Percentiles rank a stretch among this genome's conserved stretches.
phyloP scores from a whole-genome alignment of 2,329 filamentous ascomycete species.

The Diaporthe citri region DNA sequence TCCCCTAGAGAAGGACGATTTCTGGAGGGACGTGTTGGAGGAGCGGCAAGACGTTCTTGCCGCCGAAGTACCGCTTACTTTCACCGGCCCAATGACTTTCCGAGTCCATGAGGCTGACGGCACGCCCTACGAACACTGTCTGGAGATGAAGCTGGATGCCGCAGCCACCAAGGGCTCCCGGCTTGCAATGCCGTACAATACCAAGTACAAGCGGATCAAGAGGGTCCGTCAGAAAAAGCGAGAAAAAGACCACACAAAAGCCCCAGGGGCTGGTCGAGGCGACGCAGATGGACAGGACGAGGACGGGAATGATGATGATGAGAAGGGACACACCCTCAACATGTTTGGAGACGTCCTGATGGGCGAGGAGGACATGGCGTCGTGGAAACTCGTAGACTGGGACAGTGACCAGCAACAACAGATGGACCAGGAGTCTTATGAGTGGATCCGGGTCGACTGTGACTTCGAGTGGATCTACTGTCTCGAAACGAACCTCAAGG shows the following conservation, averaged over 20 bases:
- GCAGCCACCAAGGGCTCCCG: constrained; percentile 74
- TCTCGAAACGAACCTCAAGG: constrained; percentile 83
- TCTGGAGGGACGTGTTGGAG: constrained; percentile 88
- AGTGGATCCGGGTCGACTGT: constrained; percentile 98
- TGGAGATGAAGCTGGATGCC: constrained; percentile 90
- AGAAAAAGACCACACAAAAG: constrained; percentile 79
- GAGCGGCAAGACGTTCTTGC: constrained; percentile 76
- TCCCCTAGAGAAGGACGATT: constrained; percentile 77
- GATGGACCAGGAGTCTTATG: constrained; percentile 97
- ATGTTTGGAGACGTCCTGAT: constrained; percentile 93
- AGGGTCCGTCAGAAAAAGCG: constrained; percentile 72
- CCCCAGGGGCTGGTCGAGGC: constrained; percentile 64
- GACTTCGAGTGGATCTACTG: constrained; percentile 98
- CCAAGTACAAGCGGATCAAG: constrained; percentile 98
- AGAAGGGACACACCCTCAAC: constrained; percentile 75
- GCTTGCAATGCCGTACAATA: constrained; percentile 98
- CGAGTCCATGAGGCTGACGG: constrained; percentile 98
- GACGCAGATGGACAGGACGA: constrained; percentile 64
- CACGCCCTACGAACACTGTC: constrained; percentile 97
- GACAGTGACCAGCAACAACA: constrained; percentile 86
- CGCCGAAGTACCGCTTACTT: constrained; percentile 80
- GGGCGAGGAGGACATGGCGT: constrained; percentile 80
- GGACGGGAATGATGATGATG: constrained; percentile 78
- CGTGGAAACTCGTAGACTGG: constrained; percentile 93
- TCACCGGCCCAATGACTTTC: constrained; percentile 97